Percentiles rank a stretch among this genome's conserved stretches.
phyloP scores from a whole-genome alignment of 108 stramenopile genomes.

The Cyclotella sp. region DNA sequence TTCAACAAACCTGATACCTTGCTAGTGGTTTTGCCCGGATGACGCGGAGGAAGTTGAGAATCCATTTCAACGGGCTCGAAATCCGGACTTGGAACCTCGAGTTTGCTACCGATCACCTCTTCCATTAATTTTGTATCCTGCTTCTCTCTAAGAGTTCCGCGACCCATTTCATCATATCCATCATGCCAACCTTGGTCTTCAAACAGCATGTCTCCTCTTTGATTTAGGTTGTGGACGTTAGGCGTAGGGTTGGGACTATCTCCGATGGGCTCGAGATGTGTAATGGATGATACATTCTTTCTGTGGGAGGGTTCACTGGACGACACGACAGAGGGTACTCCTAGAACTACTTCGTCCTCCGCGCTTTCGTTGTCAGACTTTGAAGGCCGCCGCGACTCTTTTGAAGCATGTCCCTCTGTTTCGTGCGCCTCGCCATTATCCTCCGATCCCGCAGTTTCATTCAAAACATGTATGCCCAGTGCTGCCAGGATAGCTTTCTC shows the following conservation, averaged over 20 bases:
- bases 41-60: background rate
- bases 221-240: conserved; percentile 16
- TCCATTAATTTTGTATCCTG: conserved; percentile 29
- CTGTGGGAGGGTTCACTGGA: background rate
- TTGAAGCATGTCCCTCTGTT: background rate
- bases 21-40: background rate
- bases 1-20: background rate
- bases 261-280: background rate
- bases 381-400: background rate
- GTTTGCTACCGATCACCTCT: conserved; percentile 15
- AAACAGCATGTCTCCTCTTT: conserved; percentile 28
- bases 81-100: background rate
- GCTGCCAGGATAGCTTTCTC: conserved; percentile 41
- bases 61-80: background rate
- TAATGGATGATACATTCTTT: conserved; percentile 7
- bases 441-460: background rate
- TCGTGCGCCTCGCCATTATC: background rate
- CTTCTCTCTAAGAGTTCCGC: conserved; percentile 45
- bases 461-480: conserved; percentile 13
- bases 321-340: background rate
- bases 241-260: conserved; percentile 12
- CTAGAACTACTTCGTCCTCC: background rate
- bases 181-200: conserved; percentile 47
- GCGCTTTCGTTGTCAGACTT: background rate
- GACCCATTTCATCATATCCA: conserved; percentile 41